A percentile compares a stretch with the other conserved stretches of the same genome.
Evolutionary conservation across 495 filamentous ascomycete genomes (phyloP).

Genomic region (Echria macrotheca): DNA sequence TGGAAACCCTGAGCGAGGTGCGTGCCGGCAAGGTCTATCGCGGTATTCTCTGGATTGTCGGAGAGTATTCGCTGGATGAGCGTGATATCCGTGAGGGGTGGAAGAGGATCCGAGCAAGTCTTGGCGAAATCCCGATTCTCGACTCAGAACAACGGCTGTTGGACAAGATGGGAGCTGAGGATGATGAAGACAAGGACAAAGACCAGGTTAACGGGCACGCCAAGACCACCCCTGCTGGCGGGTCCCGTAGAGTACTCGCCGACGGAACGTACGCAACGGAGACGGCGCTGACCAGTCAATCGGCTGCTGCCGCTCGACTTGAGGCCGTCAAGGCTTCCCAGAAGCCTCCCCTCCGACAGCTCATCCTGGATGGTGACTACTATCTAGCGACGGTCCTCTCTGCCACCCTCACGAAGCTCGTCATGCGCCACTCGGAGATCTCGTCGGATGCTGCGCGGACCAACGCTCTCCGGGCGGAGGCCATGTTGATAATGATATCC

Average conservation of each 20-base stretch:
- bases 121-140: constrained; percentile 96
- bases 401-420: constrained; percentile 91
- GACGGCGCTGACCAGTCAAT: constrained; percentile 88
- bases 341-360: constrained; percentile 90
- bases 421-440: constrained; percentile 96
- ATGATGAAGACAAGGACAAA: constrained; percentile 51
- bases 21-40: constrained; percentile 96
- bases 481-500: constrained; percentile 99
- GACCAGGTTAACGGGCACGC: constrained; percentile 78
- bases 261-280: constrained; percentile 98
- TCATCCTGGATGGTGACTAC: constrained; percentile 96
- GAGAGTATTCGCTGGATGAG: constrained; percentile 92
- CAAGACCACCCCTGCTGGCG: constrained; percentile 66
- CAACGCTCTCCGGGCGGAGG: constrained; percentile 91
- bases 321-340: constrained; percentile 96
- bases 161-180: constrained; percentile 54
- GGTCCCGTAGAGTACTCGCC: constrained; percentile 85
- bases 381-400: constrained; percentile 94
- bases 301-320: constrained; percentile 80
- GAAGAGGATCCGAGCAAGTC: constrained; percentile 88
- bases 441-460: constrained; percentile 81
- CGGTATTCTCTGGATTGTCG: constrained; percentile 94
- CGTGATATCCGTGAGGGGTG: constrained; percentile 94
- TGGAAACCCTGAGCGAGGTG: constrained; percentile 87
- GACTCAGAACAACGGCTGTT: constrained; percentile 91